Evolutionary conservation across 2,329 filamentous ascomycete species (phyloP), one percentile per base, ranked within the genome.

Genomic region (Acephala macrosclerotiorum): DNA sequence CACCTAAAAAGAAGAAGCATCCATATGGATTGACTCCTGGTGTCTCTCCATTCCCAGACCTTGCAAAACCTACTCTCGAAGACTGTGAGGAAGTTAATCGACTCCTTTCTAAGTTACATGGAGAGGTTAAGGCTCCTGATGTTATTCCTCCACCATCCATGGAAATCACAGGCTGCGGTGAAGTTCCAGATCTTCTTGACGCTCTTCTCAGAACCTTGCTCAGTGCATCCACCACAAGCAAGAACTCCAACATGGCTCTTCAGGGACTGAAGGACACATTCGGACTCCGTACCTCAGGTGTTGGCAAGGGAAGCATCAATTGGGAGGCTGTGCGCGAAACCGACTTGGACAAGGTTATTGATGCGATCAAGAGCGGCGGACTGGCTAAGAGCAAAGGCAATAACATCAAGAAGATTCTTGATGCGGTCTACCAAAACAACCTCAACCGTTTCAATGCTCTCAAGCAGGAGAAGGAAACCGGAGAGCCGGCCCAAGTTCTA

Each of bases 351-450:
- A 86, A 90, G 6, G 81, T 96, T n/a, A 86, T 85, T 55, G 80
- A 89, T 59, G 86, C 91, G 0, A 93, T 96, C 73, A 88, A 87
- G 70, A 79, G 80, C 8, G 92, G 91, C 11, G 93, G 93, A 0
- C 80, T 94, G 1, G 90, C 88, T 2, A 84, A 86, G n/a, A 82
- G 83, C 18, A 96, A 94, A 77, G 89, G 87, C 66, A 89, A 85
- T 60, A 83, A 89, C 70, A 92, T 96, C 73, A 93, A 94, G 75
- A 78, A 79, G 18, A 93, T 93, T 40, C 81, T 96, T 9, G 86
- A 93, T 60, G 87, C 89, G 77, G 90, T 94, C 0, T 88, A 91
- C 73, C 80, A 87, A 53, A 88, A 93, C 70, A 93, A 92, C n/a
- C 26, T 57, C 70, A 78, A 80, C n/a, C 83, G 87, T 12, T 82